These are phyloP conservation scores for Turritis glabra DNA, from an alignment of 345 rosid species.

Conservation along the genomic window DNA sequence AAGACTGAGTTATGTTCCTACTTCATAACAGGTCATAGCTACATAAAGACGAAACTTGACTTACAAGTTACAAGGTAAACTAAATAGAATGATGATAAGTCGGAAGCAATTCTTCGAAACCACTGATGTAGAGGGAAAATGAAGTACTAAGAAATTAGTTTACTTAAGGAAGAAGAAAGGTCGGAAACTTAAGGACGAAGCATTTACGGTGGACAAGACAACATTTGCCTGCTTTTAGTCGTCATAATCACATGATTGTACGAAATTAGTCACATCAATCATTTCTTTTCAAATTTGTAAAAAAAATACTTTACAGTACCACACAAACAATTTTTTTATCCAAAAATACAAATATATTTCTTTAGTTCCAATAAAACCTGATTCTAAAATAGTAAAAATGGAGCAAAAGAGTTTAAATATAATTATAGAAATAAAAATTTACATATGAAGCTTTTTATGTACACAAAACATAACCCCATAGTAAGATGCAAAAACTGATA, in stretches of 20 bases:
- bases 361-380: background rate
- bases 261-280: background rate
- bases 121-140: background rate
- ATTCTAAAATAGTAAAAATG: background rate
- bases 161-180: background rate
- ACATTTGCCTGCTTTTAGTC: background rate
- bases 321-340: background rate
- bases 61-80: background rate
- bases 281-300: too few relatives aligned
- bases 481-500: slow-evolving; percentile 2
- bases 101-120: background rate
- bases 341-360: background rate
- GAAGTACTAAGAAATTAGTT: background rate
- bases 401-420: background rate
- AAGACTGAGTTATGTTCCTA: background rate
- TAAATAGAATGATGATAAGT: background rate
- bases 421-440: background rate
- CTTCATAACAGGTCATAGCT: background rate
- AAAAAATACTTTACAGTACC: too few relatives aligned
- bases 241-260: background rate
- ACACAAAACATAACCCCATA: slow-evolving; percentile 21
- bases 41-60: background rate
- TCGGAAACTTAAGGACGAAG: background rate
- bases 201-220: background rate
- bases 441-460: slow-evolving; percentile 21